Base-by-base conservation (phyloP, 495 filamentous ascomycete genomes). In the Penicillium paradoxum region DNA sequence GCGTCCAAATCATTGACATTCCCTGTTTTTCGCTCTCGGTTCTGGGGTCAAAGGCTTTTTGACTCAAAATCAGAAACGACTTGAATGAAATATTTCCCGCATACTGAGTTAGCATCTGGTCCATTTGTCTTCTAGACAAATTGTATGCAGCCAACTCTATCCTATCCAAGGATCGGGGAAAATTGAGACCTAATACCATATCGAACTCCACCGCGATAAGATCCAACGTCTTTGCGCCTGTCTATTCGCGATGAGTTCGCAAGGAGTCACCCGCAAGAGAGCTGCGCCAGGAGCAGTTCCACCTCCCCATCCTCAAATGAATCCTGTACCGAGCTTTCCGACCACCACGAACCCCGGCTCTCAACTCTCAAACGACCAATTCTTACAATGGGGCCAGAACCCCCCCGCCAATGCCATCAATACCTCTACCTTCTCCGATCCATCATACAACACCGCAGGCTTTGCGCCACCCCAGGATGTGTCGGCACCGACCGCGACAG, bases 281-380 rank as follows among this genome's bases (percentile, higher is more conserved):
- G 77, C 87, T 53, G 86, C 87, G 27, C 84, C 88, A 39, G 89
- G 88, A 59, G 68, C 85, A 34, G 76, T 79, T 2, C 83, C 87
- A 6, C 74, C 78, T 42, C 66, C 75, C 18, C 75, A 81, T 22
- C 69, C 79, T 40, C 76, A 76, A 60, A 53, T 75, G 49, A 61
- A 62, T 21, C 38, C 64, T 22, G 65, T 68, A 39, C 60, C 67
- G 21, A 70, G 59, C 38, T 75, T 69, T 40, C 54, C 66, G 13
- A 38, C 56, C n/a, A 41, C 56, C 8, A 18, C 63, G 18, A 64
- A 66, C 36, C 65, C 65, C 14, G 60, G 56, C 17, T 68, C 67
- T 33, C 73, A 75, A 47, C 60, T 78, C 5, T 73, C 79, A 9
- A 77, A 81, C 58, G 74, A 79, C 25, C 77, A 81, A 53, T 82